These are phyloP conservation scores for Pholiota microspora DNA, from an alignment of 768 basidiomycete species.

Conservation along the genomic window DNA sequence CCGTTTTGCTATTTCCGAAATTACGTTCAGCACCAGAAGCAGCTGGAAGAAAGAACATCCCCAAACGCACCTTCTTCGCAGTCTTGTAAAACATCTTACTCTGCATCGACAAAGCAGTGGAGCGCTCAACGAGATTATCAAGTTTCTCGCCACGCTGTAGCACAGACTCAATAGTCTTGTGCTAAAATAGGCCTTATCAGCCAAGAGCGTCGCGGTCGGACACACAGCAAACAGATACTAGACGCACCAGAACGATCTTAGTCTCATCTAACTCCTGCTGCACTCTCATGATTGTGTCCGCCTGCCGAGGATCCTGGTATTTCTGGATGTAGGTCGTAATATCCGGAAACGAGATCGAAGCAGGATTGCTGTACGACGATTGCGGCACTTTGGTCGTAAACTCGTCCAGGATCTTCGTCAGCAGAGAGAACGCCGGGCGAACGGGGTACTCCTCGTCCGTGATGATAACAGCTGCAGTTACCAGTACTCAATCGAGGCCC, in stretches of 20 bases:
- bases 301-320: conserved; percentile 96
- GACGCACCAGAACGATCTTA: conserved; percentile 91
- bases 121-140: conserved; percentile 93
- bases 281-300: conserved; percentile 97
- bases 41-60: neutral
- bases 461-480: conserved; percentile 74
- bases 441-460: conserved; percentile 97
- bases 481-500: neutral
- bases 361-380: conserved; percentile 61
- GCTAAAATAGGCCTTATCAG: conserved; percentile 59
- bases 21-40: neutral
- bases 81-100: conserved; percentile 99
- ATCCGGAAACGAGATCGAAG: conserved; percentile 74
- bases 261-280: conserved; percentile 99
- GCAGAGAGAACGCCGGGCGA: conserved; percentile 91
- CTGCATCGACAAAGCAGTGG: conserved; percentile 82
- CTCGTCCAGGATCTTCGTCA: conserved; percentile 92
- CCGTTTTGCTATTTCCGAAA: conserved; percentile 76
- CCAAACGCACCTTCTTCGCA: conserved; percentile 86
- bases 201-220: too few species aligned
- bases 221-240: neutral
- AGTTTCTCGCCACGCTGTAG: conserved; percentile 95
- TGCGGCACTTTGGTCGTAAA: conserved; percentile 80
- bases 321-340: conserved; percentile 78
- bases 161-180: conserved; percentile 99